Conservation (phyloP, 2,329 filamentous ascomycete species). For the Fusarium nelsonii region DNA sequence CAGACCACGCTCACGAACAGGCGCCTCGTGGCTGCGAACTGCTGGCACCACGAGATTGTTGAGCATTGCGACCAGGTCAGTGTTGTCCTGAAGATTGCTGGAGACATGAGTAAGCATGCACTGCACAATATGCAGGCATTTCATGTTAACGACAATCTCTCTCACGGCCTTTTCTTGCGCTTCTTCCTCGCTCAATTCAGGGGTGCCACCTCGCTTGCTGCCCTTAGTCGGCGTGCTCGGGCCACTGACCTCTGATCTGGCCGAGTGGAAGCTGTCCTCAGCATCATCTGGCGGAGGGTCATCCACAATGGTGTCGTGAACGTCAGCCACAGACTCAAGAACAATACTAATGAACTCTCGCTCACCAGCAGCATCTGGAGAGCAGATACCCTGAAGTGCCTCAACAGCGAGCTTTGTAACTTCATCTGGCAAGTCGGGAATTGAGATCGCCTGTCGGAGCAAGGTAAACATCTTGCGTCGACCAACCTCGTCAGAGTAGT, state of each 20-base stretch:
- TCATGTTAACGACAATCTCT: constrained; percentile 97
- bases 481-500: constrained; percentile 98
- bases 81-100: constrained; percentile 88
- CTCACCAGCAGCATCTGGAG: constrained; percentile 78
- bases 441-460: constrained; percentile 85
- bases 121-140: constrained; percentile 96
- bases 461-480: constrained; percentile 95
- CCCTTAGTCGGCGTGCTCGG: constrained; percentile 67
- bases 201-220: constrained; percentile 56
- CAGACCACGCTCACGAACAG: constrained; percentile 90
- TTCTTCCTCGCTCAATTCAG: constrained; percentile 71
- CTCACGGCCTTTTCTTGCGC: constrained; percentile 81
- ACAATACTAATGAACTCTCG: constrained; percentile 87
- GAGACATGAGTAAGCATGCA: constrained; percentile 96
- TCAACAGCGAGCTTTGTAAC: constrained; percentile 89
- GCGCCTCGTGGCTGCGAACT: constrained; percentile 91
- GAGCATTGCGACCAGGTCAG: constrained; percentile 94
- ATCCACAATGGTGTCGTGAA: constrained; percentile 91
- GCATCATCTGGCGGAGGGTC: constrained; percentile 69
- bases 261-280: constrained; percentile 89
- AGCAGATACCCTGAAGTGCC: constrained; percentile 85
- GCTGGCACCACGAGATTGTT: constrained; percentile 97
- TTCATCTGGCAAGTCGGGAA: constrained; percentile 90
- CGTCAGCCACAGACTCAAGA: constrained; percentile 93
- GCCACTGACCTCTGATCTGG: constrained; percentile 84